Evolutionary conservation across 2,329 filamentous ascomycete genomes (phyloP), one percentile per base, ranked within the genome.

Genomic region (Penicillium sp.): DNA sequence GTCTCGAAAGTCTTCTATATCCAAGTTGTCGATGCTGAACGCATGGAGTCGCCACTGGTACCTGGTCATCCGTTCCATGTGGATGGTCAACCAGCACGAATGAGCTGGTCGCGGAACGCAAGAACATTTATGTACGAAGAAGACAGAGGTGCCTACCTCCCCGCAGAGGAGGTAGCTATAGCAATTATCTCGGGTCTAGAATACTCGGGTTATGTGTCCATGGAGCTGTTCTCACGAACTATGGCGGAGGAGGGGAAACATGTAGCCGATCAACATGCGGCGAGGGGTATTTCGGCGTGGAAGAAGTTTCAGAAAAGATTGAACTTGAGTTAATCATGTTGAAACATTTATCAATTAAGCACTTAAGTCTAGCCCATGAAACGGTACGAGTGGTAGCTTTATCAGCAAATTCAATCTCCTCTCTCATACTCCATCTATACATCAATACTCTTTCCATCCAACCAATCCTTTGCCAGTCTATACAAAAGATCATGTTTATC

Each of bases 71-170:
- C 76, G 5, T 88, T 83, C 64, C 82, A 87, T 72, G 75, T 82
- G 8, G 69, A 79, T 0, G 79, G 77, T 4, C 87, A 89, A 70
- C 81, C 81, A 14, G 67, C 82, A 2, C 75, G 87, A 3, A 92
- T 93, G 90, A 90, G 82, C 65, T 93, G 90, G 90, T 90, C 84
- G 33, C 76, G 90, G 16, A 92, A 92, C 67, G 89, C 87, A 58
- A 78, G 90, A 16, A 70, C 89, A 3, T 91, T 89, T 66, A 84
- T 88, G 57, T 86, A 89, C 61, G 76, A 87, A 67, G 72, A 81
- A 67, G 74, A 84, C 2, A 72, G 78, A 2, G 87, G 87, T 0
- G 89, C 82, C 0, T 91, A 91, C 65, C 74, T 92, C 1, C 89
- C 89, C 0, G 79, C 88, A 6, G 75, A 79, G 51, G 79, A 86